Percentiles rank a stretch among this genome's conserved stretches.
These are phyloP conservation scores for Metarhizium sp. DNA, from an alignment of 2,329 filamentous ascomycete genomes.

Conservation along the genomic window DNA sequence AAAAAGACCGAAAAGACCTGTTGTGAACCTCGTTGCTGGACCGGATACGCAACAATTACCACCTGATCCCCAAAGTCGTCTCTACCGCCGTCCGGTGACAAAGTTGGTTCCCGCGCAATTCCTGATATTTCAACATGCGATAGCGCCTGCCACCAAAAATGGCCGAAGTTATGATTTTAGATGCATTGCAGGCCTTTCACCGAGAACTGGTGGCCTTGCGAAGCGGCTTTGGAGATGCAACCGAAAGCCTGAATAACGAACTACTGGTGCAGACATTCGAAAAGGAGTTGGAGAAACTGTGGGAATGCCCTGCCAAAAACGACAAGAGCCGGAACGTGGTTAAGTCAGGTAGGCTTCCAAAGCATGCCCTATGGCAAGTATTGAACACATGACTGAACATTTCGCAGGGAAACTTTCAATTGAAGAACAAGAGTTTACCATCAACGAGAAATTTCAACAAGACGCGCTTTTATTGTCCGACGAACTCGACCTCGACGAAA, in stretches of 20 bases:
- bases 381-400: constrained; percentile 7
- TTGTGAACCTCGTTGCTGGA: constrained; percentile 3
- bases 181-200: constrained; percentile 74
- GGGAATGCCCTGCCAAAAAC: constrained; percentile 63
- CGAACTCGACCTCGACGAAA: constrained; percentile 81
- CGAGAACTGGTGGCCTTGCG: constrained; percentile 71
- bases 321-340: constrained; percentile 66
- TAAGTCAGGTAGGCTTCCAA: constrained; percentile 46
- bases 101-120: neutral
- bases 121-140: constrained; percentile 30
- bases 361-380: neutral
- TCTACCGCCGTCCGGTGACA: neutral
- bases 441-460: constrained; percentile 86
- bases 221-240: constrained; percentile 51
- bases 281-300: constrained; percentile 62
- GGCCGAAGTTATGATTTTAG: constrained; percentile 65
- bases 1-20: constrained; percentile 6
- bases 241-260: constrained; percentile 61
- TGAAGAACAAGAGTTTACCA: constrained; percentile 60
- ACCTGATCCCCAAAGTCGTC: neutral
- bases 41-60: constrained; percentile 10
- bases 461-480: constrained; percentile 74
- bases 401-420: constrained; percentile 65
- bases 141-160: constrained; percentile 42
- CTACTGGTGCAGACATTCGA: constrained; percentile 63